phyloP scores from a whole-genome alignment of 2,329 filamentous ascomycete species.

The Penicillium decumbens region DNA sequence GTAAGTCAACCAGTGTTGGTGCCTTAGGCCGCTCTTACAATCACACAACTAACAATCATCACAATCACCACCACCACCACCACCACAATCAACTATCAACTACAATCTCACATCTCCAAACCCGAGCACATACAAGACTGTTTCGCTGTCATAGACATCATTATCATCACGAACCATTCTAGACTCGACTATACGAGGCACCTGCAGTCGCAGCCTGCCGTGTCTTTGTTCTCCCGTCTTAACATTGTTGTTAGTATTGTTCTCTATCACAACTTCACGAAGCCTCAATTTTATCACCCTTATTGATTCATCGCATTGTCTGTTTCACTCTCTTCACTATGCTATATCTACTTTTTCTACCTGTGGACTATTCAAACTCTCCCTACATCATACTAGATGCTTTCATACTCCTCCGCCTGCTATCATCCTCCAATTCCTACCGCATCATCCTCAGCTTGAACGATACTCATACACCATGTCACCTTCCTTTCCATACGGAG shows the following conservation, averaged over 20 bases:
- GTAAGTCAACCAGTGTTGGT: too few species aligned
- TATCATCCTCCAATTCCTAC: background rate
- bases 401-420: slow-evolving; percentile 9
- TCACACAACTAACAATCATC: background rate
- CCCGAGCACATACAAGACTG: background rate
- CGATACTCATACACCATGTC: background rate
- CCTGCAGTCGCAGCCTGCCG: background rate
- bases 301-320: slow-evolving; percentile 21
- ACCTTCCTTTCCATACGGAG: slow-evolving; percentile 5
- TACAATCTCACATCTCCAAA: background rate
- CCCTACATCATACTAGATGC: slow-evolving; percentile 5
- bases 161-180: background rate
- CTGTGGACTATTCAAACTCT: background rate
- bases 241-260: slow-evolving; percentile 25
- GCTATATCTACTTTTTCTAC: slow-evolving; percentile 5
- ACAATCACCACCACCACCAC: background rate
- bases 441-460: background rate
- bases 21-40: background rate
- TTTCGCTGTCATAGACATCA: background rate
- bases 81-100: background rate
- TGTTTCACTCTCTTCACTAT: slow-evolving; percentile 25
- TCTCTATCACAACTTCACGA: slow-evolving; percentile 8
- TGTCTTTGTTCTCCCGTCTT: slow-evolving; percentile 7
- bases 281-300: background rate
- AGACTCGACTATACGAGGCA: background rate